A percentile compares a stretch with the other conserved stretches of the same genome.
Evolutionary conservation across 2,329 filamentous ascomycete species (phyloP).

Genomic region (Ceratocystis diversiconidia): DNA sequence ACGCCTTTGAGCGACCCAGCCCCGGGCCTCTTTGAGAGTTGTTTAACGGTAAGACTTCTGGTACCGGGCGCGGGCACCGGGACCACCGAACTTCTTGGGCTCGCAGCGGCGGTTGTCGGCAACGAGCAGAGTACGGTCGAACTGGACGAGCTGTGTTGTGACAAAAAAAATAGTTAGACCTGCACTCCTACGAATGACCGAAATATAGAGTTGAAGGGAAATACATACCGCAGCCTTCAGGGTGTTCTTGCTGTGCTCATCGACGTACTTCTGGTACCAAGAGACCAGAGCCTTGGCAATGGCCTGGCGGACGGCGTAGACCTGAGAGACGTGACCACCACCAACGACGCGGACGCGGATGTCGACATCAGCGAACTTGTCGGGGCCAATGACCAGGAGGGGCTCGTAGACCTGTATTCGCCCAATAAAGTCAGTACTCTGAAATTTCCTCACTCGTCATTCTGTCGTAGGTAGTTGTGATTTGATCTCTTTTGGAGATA

Average conservation of each 20-base stretch:
- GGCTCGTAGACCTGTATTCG: constrained; percentile 78
- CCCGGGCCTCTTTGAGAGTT: constrained; percentile 18
- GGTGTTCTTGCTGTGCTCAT: constrained; percentile 99
- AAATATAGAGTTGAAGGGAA: background rate
- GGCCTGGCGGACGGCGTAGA: constrained; percentile 97
- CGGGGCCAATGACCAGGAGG: constrained; percentile 86
- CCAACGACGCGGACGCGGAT: constrained; percentile 93
- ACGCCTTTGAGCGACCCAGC: constrained; percentile 19
- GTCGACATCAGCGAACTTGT: constrained; percentile 94
- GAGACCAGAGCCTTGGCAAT: constrained; percentile 67
- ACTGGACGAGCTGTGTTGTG: constrained; percentile 53
- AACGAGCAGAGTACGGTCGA: constrained; percentile 93
- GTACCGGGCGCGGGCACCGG: constrained; percentile 88
- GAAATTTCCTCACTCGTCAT: background rate
- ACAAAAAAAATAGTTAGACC: constrained; percentile 58
- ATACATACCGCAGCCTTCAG: constrained; percentile 32
- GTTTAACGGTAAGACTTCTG: constrained; percentile 98
- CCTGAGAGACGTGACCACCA: constrained; percentile 94
- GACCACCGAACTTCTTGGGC: constrained; percentile 96
- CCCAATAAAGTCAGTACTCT: constrained; percentile 6
- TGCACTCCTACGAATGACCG: background rate
- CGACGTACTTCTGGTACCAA: constrained; percentile 99
- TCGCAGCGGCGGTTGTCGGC: constrained; percentile 98
- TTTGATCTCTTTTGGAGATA: background rate
- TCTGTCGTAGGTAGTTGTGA: background rate